Conservation (phyloP, 2,329 filamentous ascomycete species). For the Botrytis fabae region DNA sequence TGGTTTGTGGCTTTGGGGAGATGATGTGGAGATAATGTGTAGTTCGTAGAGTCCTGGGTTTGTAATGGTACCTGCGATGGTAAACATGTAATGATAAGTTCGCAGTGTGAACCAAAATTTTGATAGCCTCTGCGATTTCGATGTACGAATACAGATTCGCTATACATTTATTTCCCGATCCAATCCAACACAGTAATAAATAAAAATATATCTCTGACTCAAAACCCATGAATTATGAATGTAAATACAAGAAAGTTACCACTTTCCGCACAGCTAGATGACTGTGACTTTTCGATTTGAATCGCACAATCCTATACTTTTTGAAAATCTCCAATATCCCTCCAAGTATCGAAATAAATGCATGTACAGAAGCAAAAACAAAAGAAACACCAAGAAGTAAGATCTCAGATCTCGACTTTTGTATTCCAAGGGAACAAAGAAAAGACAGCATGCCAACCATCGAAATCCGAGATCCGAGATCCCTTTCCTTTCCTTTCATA, state of each 20-base stretch:
- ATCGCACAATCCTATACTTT: too few species aligned
- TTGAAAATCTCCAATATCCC: too few species aligned
- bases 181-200: not conserved
- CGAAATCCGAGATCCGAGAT: not conserved
- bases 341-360: too few species aligned
- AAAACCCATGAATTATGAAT: not conserved
- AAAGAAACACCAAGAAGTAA: too few species aligned
- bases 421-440: not conserved
- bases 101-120: too few species aligned
- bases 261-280: not conserved
- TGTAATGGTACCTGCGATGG: not conserved
- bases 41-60: too few species aligned
- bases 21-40: not conserved
- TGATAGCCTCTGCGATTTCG: too few species aligned
- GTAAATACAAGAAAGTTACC: too few species aligned
- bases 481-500: not conserved
- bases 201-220: not conserved
- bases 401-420: not conserved
- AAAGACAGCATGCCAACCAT: accelerated
- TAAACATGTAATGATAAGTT: not conserved
- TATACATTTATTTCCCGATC: not conserved
- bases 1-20: not conserved
- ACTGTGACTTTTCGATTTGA: not conserved
- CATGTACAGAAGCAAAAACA: too few species aligned
- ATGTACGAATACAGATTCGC: too few species aligned